Percentiles rank a stretch among this genome's conserved stretches.
phyloP scores from a whole-genome alignment of 2,329 filamentous ascomycete genomes.

The Beauveria scarabaeidicola region DNA sequence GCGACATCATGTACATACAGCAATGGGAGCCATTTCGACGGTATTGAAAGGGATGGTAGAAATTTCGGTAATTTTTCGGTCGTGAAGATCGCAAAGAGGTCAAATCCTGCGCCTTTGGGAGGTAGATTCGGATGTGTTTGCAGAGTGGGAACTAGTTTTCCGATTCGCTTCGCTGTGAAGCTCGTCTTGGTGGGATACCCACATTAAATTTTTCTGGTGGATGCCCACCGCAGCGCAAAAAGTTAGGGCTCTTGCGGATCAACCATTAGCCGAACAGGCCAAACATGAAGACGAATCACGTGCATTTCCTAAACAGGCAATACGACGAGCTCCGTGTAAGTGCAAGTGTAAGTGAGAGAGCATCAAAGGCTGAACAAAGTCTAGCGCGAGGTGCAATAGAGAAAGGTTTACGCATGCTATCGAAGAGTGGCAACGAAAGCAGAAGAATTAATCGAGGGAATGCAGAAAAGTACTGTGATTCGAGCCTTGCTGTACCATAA shows the following conservation, averaged over 20 bases:
- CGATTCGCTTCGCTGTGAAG: slow-evolving; percentile 1
- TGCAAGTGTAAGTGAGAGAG: neutral
- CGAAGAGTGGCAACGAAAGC: neutral
- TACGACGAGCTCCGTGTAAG: neutral
- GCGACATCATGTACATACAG: slow-evolving; percentile 66
- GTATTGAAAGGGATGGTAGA: slow-evolving; percentile 21
- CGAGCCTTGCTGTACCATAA: neutral
- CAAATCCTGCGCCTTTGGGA: slow-evolving; percentile 68
- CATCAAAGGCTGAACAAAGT: neutral
- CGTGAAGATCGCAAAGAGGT: slow-evolving; percentile 51
- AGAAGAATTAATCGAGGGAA: neutral
- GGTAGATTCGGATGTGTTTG: slow-evolving; percentile 13
- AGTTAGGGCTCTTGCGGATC: slow-evolving; percentile 28
- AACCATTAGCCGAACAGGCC: slow-evolving; percentile 9
- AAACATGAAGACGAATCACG: neutral
- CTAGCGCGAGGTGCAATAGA: neutral
- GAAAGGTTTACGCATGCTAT: neutral
- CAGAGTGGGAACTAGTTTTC: slow-evolving; percentile 12
- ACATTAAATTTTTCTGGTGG: slow-evolving; percentile 20
- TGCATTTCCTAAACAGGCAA: slow-evolving; percentile 5
- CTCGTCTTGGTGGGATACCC: slow-evolving; percentile 13
- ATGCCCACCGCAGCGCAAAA: slow-evolving; percentile 15
- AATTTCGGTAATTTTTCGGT: slow-evolving; percentile 14
- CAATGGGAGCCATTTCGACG: slow-evolving; percentile 68
- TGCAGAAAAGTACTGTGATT: neutral